Evolutionary conservation across 768 basidiomycete genomes (phyloP).

Genomic region (Tremella mesenterica): DNA sequence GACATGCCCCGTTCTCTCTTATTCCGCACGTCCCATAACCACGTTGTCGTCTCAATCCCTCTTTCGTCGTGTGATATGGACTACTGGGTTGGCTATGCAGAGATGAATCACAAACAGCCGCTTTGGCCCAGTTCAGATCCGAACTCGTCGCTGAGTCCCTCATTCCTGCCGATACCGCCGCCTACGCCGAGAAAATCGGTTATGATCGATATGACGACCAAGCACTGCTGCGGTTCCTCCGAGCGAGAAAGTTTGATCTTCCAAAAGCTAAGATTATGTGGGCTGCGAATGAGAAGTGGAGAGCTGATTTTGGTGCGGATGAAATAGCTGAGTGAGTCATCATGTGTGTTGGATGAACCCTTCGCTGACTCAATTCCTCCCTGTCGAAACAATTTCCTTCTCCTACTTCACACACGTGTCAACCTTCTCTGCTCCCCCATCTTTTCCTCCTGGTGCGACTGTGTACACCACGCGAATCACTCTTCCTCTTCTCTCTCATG

Average conservation of each 20-base stretch:
- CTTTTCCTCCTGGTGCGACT: neutral
- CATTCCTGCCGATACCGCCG: conserved; percentile 31
- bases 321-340: conserved; percentile 43
- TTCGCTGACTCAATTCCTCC: neutral
- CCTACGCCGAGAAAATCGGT: conserved; percentile 19
- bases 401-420: neutral
- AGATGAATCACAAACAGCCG: conserved; percentile 51
- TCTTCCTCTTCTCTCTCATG: neutral
- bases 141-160: conserved; percentile 50
- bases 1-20: neutral
- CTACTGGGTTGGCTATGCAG: conserved; percentile 10
- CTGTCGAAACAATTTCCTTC: neutral
- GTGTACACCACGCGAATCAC: neutral
- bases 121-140: conserved; percentile 61
- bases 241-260: conserved; percentile 88
- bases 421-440: neutral
- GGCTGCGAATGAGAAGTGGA: conserved; percentile 72
- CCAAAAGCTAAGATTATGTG: conserved; percentile 76
- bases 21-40: neutral
- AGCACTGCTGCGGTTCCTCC: conserved; percentile 59
- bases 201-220: conserved; percentile 45
- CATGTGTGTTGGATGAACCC: neutral
- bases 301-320: conserved; percentile 60
- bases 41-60: neutral
- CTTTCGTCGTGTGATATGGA: neutral